phyloP scores from a whole-genome alignment of 1,139 yeast genomes.

The Nakaseomyces nivariensis region DNA sequence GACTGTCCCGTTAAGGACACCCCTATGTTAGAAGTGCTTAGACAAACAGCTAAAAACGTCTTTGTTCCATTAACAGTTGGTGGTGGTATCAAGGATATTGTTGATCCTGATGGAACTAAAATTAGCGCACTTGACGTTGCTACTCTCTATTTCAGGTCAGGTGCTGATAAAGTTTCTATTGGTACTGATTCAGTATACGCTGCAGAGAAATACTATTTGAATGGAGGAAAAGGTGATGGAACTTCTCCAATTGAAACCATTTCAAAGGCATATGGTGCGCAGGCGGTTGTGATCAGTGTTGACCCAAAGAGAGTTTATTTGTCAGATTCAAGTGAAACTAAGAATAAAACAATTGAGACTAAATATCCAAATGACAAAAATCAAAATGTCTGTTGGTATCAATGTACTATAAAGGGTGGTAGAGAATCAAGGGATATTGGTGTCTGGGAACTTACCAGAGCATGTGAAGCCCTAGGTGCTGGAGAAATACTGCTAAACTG shows the following conservation, averaged over 20 bases:
- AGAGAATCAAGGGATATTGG: slow-evolving; percentile 84
- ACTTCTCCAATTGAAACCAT: slow-evolving; percentile 83
- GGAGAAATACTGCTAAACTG: slow-evolving; percentile 90
- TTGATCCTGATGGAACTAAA: slow-evolving; percentile 67
- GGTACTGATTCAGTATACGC: slow-evolving; percentile 95
- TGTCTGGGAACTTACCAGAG: slow-evolving; percentile 77
- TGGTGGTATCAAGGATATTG: slow-evolving; percentile 88
- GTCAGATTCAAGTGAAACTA: slow-evolving; percentile 45
- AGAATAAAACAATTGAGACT: slow-evolving; percentile 53
- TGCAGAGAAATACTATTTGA: slow-evolving; percentile 68
- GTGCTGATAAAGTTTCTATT: slow-evolving; percentile 94
- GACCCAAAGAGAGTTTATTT: slow-evolving; percentile 88
- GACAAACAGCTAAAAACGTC: slow-evolving; percentile 73
- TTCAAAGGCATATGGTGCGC: slow-evolving; percentile 83
- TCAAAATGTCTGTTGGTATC: slow-evolving; percentile 82
- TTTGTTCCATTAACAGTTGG: slow-evolving; percentile 97
- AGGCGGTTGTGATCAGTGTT: slow-evolving; percentile 93
- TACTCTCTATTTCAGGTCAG: slow-evolving; percentile 79
- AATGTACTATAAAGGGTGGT: slow-evolving; percentile 94
- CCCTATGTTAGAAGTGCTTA: slow-evolving; percentile 88
- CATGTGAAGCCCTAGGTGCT: slow-evolving; percentile 91
- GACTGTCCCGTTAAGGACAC: slow-evolving; percentile 85
- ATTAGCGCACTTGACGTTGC: slow-evolving; percentile 89
- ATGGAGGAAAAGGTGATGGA: slow-evolving; percentile 52
- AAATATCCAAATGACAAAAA: slow-evolving; percentile 68